Conservation (phyloP, 2,329 filamentous ascomycete species). For the Calonectria pseudoturangicola region DNA sequence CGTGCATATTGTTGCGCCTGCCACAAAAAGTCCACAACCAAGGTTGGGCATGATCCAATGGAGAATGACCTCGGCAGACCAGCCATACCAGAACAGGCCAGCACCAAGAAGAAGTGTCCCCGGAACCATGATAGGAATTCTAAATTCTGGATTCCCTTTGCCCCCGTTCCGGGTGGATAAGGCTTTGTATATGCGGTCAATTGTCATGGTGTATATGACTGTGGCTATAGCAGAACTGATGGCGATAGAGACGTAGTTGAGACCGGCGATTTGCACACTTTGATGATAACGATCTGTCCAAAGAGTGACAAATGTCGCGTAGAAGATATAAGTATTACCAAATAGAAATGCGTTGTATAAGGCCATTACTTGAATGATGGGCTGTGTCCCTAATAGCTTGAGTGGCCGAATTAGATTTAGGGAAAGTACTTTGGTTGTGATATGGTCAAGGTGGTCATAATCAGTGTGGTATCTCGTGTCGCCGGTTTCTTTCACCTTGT, state of each 20-base stretch:
- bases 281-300: constrained; percentile 11
- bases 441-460: neutral
- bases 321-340: constrained; percentile 13
- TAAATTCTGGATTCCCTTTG: neutral
- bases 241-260: constrained; percentile 10
- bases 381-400: neutral
- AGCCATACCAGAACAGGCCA: constrained; percentile 7
- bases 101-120: neutral
- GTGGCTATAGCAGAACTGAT: neutral
- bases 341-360: constrained; percentile 3
- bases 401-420: neutral
- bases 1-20: neutral
- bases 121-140: neutral
- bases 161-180: neutral
- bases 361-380: constrained; percentile 11
- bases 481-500: constrained; percentile 2
- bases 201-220: neutral
- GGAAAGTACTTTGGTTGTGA: neutral
- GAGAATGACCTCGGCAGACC: neutral
- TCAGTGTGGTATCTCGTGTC: neutral
- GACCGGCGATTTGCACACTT: constrained; percentile 3
- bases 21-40: constrained; percentile 6
- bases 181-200: neutral
- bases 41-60: constrained; percentile 16
- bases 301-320: neutral